Base-by-base conservation (phyloP, 177 flowering plant genomes). In the Vitis hybrid region DNA sequence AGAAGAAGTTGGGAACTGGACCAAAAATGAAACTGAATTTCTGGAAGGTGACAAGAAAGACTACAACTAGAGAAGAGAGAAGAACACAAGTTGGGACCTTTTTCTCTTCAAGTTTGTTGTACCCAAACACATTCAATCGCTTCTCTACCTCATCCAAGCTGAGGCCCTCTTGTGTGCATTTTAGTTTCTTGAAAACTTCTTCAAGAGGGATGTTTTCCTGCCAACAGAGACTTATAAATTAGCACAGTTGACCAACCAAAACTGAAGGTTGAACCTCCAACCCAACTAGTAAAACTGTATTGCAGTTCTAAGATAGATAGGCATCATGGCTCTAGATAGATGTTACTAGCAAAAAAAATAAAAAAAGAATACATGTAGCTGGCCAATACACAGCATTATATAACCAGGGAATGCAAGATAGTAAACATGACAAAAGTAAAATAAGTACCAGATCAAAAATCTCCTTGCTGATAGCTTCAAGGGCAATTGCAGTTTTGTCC, bases 51-150 rank as follows among this genome's bases (percentile, higher is more conserved):
- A 27, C 30, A 27, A 27, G 30, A 27, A 27, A 27, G 30, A 27
- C 0, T 27, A 0, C 30, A 27, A 27, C 30, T 27, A 27, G 30
- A 2, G 30, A 19, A 19, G 19, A 19, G 19, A 19, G 19, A 27
- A 27, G 30, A 27, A 27, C 30, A 27, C 30, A 27, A 27, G 30
- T 27, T 27, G 11, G 49, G n/a, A 79, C 83, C 83, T 73, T 78
- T 60, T 78, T 81, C 77, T 81, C 83, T 62, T 81, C 81, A 27
- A 81, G 77, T 51, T 76, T 81, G 69, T 81, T 81, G 62, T 75
- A 70, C 1, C 84, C 84, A 68, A 81, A 81, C 14, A 81, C 19
- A 21, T 56, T 67, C 46, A 78, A 60, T 30, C 84, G 49, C 40
- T 75, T 27, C 40, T 62, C 74, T 13, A 62, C 84, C 35, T 76